These are phyloP conservation scores for Termitomyces sp. DNA, from an alignment of 768 basidiomycete genomes.

Conservation along the genomic window DNA sequence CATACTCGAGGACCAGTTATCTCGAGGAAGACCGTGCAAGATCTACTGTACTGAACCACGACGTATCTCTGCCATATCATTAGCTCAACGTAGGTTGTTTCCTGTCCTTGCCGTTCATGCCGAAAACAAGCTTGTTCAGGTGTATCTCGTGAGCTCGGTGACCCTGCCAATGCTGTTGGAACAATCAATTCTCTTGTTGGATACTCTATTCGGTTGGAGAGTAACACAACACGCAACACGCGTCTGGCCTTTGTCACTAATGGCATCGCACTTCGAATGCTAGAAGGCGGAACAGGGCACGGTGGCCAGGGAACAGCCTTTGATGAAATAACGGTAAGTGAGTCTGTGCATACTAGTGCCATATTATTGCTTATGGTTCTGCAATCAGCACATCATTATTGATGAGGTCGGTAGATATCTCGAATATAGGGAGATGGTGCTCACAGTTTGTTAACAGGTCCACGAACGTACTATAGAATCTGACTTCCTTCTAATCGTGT, in stretches of 20 bases:
- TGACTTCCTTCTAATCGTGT: slow-evolving; percentile 92
- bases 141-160: slow-evolving; percentile 91
- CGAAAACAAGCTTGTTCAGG: slow-evolving; percentile 26
- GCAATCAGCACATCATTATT: slow-evolving; percentile 83
- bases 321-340: slow-evolving; percentile 86
- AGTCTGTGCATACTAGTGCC: background rate
- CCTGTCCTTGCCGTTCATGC: background rate
- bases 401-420: slow-evolving; percentile 65
- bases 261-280: slow-evolving; percentile 94
- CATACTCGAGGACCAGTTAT: slow-evolving; percentile 87
- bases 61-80: slow-evolving; percentile 92
- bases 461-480: slow-evolving; percentile 98
- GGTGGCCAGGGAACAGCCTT: slow-evolving; percentile 77
- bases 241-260: slow-evolving; percentile 85
- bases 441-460: slow-evolving; percentile 47
- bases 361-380: slow-evolving; percentile 3
- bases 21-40: slow-evolving; percentile 79
- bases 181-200: slow-evolving; percentile 80
- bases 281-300: slow-evolving; percentile 79
- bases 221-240: slow-evolving; percentile 77
- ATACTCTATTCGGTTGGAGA: slow-evolving; percentile 93
- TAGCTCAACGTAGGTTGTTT: slow-evolving; percentile 68
- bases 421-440: background rate
- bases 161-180: slow-evolving; percentile 75
- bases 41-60: slow-evolving; percentile 96